Evolutionary conservation across 2,329 filamentous ascomycete genomes (phyloP), one percentile per base, ranked within the genome.

Genomic region (Clathrospora elynae): DNA sequence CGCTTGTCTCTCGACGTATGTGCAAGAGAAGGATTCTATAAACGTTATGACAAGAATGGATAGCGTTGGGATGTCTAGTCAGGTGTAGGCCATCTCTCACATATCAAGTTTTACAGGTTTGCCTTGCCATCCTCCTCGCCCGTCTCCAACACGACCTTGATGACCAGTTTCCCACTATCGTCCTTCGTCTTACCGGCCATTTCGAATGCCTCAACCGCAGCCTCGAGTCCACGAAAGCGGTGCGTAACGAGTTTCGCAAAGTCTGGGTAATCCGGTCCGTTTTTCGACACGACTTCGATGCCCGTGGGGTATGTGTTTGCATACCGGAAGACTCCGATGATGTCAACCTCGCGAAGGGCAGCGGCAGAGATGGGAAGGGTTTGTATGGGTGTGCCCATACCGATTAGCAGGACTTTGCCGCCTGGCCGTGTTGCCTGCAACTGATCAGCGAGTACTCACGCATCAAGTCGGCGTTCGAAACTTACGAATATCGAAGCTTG

Each of bases 311-410:
- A 90, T 0, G 86, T 88, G 67, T 89, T 87, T 13, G 85, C 85
- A 57, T 90, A 90, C 33, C 87, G 79, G 72, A 90, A 90, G 19
- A 89, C 83, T 22, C 86, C 86, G n/a, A 89, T 71, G 20, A 90
- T 85, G 62, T 90, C 87, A 29, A 90, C 83, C 71, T 91, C 87
- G 24, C 86, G 80, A 18, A 89, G 74, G 25, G 87, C 85, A 3
- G 86, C 86, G 4, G 85, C 84, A 6, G 83, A 87, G 31, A 91
- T 74, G 1, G 86, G 86, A 2, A 90, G 75, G 0, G 85, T 89
- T 66, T 90, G 86, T 37, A 89, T 80, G 0, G 87, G 86, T 4
- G 81, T 87, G 24, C 87, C 87, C 87, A 90, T 90, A 38, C 87
- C 87, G 16, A 91, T 86, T 66, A 90, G 83, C 66, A 90, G 78